Evolutionary conservation across 345 rosid species (phyloP).

Genomic region (Alliaria petiolata): DNA sequence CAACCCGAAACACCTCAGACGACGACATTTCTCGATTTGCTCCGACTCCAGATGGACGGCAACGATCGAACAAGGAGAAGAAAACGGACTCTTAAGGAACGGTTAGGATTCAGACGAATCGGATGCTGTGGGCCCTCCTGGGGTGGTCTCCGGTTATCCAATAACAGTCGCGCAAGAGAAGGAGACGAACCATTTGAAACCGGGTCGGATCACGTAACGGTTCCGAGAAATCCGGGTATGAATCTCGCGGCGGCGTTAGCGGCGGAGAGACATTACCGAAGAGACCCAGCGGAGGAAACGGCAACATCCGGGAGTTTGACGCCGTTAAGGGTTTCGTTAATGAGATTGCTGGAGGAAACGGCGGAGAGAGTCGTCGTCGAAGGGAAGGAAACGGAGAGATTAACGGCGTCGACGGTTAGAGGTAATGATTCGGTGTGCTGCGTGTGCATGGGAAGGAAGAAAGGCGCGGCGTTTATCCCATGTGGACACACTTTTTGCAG

Average conservation of each 20-base stretch:
- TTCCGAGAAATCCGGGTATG: conserved; percentile 43
- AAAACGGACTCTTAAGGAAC: conserved; percentile 51
- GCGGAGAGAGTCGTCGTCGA: conserved; percentile 34
- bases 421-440: conserved; percentile 54
- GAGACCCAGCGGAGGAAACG: not conserved
- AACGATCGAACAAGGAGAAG: conserved; percentile 37
- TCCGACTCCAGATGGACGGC: conserved; percentile 47
- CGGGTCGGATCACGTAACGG: conserved; percentile 21
- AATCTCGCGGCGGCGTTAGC: conserved; percentile 85
- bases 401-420: conserved; percentile 21
- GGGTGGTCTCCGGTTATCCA: conserved; percentile 48
- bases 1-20: conserved; percentile 26
- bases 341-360: conserved; percentile 68
- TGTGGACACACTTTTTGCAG: conserved; percentile 80
- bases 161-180: conserved; percentile 35
- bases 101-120: conserved; percentile 55
- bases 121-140: conserved; percentile 70
- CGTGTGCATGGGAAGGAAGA: conserved; percentile 68
- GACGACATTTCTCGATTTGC: conserved; percentile 48
- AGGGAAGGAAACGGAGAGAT: conserved; percentile 16
- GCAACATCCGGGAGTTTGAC: conserved; percentile 7
- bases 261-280: conserved; percentile 61
- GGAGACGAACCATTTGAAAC: conserved; percentile 21
- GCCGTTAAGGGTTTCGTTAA: conserved; percentile 55
- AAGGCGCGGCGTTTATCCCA: conserved; percentile 72